phyloP scores from a whole-genome alignment of 495 filamentous ascomycete species.

The Ramalina peruviana region DNA sequence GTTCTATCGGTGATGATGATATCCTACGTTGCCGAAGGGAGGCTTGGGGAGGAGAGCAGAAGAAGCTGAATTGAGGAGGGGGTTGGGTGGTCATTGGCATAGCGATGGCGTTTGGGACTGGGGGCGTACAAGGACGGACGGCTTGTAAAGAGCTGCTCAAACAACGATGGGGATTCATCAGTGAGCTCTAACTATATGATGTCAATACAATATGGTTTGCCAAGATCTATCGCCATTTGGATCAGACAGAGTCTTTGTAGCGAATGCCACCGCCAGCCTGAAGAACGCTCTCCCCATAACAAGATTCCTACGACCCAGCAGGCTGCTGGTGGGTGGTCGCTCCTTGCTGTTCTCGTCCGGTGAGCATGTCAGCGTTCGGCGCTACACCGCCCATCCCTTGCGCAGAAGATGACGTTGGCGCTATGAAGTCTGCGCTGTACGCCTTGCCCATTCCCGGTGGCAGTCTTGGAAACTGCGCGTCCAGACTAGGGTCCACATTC shows the following conservation, averaged over 20 bases:
- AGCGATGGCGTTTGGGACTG: too few relatives aligned
- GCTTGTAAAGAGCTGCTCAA: too few relatives aligned
- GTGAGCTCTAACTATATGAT: too few relatives aligned
- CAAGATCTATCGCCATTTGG: too few relatives aligned
- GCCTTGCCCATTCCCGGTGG: neutral
- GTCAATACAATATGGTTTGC: too few relatives aligned
- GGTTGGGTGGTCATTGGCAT: neutral
- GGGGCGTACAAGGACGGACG: too few relatives aligned
- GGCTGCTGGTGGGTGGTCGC: too few relatives aligned
- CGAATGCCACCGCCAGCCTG: too few relatives aligned
- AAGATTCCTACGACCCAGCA: too few relatives aligned
- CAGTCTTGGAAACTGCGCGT: neutral
- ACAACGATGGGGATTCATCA: too few relatives aligned
- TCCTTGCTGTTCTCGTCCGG: neutral
- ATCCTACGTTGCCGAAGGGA: neutral
- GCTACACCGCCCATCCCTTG: neutral
- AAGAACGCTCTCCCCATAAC: too few relatives aligned
- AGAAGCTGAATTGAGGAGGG: neutral
- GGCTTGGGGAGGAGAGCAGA: neutral
- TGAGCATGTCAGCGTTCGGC: neutral
- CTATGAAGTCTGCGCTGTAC: neutral
- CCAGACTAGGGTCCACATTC: neutral
- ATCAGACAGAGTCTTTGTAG: too few relatives aligned
- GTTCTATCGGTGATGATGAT: constrained; percentile 68
- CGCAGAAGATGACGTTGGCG: neutral